Evolutionary conservation across 2,329 filamentous ascomycete species (phyloP).

Genomic region (Fusarium lyarnte): DNA sequence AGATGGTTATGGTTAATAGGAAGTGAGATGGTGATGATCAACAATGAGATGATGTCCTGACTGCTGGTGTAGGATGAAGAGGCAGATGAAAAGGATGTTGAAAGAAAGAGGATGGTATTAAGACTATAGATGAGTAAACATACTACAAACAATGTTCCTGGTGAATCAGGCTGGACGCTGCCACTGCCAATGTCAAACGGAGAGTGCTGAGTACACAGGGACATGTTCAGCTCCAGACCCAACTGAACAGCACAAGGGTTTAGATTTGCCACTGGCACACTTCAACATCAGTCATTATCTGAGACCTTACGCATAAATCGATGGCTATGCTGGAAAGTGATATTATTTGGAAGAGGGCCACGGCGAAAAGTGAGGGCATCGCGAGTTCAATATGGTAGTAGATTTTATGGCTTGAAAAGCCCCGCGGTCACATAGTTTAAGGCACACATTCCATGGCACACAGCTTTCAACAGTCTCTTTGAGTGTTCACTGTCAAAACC

Average conservation of each 20-base stretch:
- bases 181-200: not conserved
- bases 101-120: rapidly evolving
- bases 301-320: not conserved
- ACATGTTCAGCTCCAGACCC: not conserved
- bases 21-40: not conserved
- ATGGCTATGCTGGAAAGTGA: too few species aligned
- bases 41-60: not conserved
- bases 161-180: not conserved
- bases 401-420: not conserved
- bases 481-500: not conserved
- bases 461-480: not conserved
- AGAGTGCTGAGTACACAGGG: not conserved
- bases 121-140: too few species aligned
- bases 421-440: not conserved
- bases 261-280: too few species aligned
- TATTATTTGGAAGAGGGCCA: not conserved
- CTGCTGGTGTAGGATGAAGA: not conserved
- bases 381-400: not conserved
- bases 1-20: not conserved
- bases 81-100: rapidly evolving
- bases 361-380: not conserved
- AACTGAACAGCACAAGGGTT: not conserved
- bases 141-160: not conserved
- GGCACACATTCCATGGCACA: not conserved
- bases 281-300: not conserved